Evolutionary conservation across 768 basidiomycete genomes (phyloP).

Genomic region (Terana coerulea): DNA sequence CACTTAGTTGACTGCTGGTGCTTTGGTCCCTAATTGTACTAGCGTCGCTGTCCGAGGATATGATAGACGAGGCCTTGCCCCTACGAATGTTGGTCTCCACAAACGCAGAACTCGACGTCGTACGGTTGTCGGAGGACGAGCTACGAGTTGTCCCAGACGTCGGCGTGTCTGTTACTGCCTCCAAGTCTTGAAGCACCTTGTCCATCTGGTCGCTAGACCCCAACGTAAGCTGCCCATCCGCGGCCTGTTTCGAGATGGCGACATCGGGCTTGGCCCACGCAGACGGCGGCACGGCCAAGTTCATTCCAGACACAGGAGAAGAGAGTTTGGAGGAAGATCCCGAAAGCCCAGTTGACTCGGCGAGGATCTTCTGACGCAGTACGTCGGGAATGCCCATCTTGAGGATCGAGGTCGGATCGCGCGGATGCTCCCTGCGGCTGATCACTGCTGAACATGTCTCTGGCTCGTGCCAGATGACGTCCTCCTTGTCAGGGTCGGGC

Average conservation of each 20-base stretch:
- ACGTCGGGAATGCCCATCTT: conserved; percentile 56
- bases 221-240: conserved; percentile 44
- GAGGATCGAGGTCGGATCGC: conserved; percentile 50
- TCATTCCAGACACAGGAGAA: not conserved
- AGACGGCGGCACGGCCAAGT: conserved; percentile 31
- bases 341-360: not conserved
- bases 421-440: conserved; percentile 58
- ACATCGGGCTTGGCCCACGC: conserved; percentile 60
- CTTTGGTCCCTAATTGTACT: conserved; percentile 29
- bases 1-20: not conserved
- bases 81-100: conserved; percentile 35
- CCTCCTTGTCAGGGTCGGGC: conserved; percentile 60
- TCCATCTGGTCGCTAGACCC: conserved; percentile 34
- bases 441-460: conserved; percentile 60
- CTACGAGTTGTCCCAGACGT: conserved; percentile 21
- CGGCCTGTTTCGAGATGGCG: conserved; percentile 46
- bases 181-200: conserved; percentile 44
- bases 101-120: conserved; percentile 22
- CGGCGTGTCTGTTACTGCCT: conserved; percentile 24
- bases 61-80: conserved; percentile 37
- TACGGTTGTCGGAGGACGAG: conserved; percentile 12
- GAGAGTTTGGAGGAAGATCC: too few species aligned
- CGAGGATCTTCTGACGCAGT: conserved; percentile 43
- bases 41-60: conserved; percentile 36
- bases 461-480: conserved; percentile 53